Evolutionary conservation across 257 asterid genomes (phyloP), one percentile per base, ranked within the genome.

Genomic region (Plantago ovata): DNA sequence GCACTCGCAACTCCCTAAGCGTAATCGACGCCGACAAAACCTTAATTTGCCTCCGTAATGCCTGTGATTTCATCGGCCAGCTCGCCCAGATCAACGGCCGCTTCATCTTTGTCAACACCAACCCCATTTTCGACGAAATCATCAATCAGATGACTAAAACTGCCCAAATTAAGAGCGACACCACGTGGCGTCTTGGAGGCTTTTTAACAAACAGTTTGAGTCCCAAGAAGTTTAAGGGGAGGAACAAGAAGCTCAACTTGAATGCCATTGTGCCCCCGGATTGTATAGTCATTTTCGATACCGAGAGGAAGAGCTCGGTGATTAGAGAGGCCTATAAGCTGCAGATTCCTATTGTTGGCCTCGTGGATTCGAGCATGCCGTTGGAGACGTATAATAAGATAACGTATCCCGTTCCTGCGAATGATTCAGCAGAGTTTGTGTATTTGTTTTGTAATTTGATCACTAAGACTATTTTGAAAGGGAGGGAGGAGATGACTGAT

Each of bases 131-230:
- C 81, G 97, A 92, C 41, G 95, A 92, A 21, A 85, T 88, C 70
- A 79, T 92, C 11, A 54, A 77, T 23, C 85, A 88, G 65, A 88
- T 78, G 94, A 80, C 93, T 6, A 65, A 70, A 53, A 48, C 85
- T 19, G 71, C 84, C 44, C 86, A 92, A 5, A 71, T 81, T 54
- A 84, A 87, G 76, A 77, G 79, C 60, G 95, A 92, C 58, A 76
- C 71, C 12, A 84, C 95, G 4, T 92, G 98, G 98, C 88, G 95
- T 24, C 97, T 88, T 14, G 96, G 95, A 20, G 98, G 98, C 40
- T 92, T 88, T 67, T 72, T 92, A 8, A 88, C 98, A 0, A 92
- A 92, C 81, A 79, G 95, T 55, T 75, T 81, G 72, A 89, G 97
- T 59, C 97, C 97, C 0, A 79, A 78, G 68, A 84, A 77, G 71